Conservation (phyloP, 306 rosid genomes). For the Arachis stenosperma region DNA sequence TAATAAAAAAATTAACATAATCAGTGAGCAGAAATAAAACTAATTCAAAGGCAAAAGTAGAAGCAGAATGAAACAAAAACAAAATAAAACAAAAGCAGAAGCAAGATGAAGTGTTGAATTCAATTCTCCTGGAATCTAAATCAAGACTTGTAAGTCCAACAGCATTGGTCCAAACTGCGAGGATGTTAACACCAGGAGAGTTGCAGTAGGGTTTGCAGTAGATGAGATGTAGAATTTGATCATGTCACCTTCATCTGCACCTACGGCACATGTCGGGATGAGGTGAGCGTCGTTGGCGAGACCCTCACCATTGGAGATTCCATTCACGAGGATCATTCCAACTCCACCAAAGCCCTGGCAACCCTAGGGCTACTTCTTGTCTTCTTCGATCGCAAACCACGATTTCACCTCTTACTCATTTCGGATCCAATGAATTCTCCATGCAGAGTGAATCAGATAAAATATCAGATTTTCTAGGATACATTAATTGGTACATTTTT, state of each 20-base stretch:
- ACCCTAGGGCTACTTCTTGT: conserved; percentile 74
- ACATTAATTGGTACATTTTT: conserved; percentile 67
- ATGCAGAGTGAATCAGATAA: conserved; percentile 76
- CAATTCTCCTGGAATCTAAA: conserved; percentile 60
- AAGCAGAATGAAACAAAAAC: no score
- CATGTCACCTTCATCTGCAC: conserved; percentile 68
- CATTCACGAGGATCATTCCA: conserved; percentile 87
- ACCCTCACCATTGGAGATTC: conserved; percentile 82
- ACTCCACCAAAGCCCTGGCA: conserved; percentile 84
- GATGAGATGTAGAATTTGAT: conserved; percentile 67
- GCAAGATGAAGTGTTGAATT: conserved; percentile 53
- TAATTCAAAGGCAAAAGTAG: no score
- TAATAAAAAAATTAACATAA: no score
- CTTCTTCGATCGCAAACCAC: conserved; percentile 70
- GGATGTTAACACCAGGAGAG: conserved; percentile 87
- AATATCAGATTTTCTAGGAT: conserved; percentile 77
- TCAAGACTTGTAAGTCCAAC: conserved; percentile 83
- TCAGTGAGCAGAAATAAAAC: no score
- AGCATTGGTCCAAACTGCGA: conserved; percentile 83
- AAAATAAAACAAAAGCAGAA: no score
- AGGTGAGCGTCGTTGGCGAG: conserved; percentile 85
- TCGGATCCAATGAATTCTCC: conserved; percentile 79
- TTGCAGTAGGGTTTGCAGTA: conserved; percentile 48
- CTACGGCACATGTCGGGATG: conserved; percentile 77
- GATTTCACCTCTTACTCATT: conserved; percentile 60